These are phyloP conservation scores for Jaminaea rosea DNA, from an alignment of 1,284 basidiomycete species.

Conservation along the genomic window DNA sequence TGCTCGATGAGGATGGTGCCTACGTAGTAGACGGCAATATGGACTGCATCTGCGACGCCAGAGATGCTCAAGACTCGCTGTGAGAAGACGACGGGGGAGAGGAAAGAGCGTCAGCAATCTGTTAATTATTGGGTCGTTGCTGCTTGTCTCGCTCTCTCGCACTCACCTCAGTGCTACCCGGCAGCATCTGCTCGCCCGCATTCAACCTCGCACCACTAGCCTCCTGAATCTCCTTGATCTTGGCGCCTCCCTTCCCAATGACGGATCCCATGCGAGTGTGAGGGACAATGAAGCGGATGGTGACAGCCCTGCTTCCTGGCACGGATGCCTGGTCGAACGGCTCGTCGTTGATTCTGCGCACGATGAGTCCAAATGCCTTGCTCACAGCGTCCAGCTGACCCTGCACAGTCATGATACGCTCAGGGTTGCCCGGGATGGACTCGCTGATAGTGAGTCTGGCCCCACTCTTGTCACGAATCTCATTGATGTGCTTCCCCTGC, in stretches of 20 bases:
- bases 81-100: background rate
- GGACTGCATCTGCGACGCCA: slow-evolving; percentile 98
- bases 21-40: slow-evolving; percentile 98
- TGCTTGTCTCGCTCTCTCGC: background rate
- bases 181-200: slow-evolving; percentile 94
- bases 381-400: slow-evolving; percentile 96
- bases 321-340: slow-evolving; percentile 95
- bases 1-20: slow-evolving; percentile 93
- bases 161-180: slow-evolving; percentile 78
- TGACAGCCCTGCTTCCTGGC: slow-evolving; percentile 92
- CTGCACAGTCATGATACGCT: slow-evolving; percentile 92
- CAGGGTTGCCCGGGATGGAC: slow-evolving; percentile 67
- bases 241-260: slow-evolving; percentile 91
- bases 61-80: slow-evolving; percentile 75
- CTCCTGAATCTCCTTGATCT: slow-evolving; percentile 99
- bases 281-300: slow-evolving; percentile 94
- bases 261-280: slow-evolving; percentile 99
- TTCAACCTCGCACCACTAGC: slow-evolving; percentile 91
- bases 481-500: slow-evolving; percentile 90
- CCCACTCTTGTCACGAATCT: slow-evolving; percentile 94
- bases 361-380: slow-evolving; percentile 98
- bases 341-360: slow-evolving; percentile 97
- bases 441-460: slow-evolving; percentile 56
- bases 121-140: background rate
- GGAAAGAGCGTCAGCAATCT: background rate